Percentiles rank a stretch among this genome's conserved stretches.
phyloP scores from a whole-genome alignment of 148 eudicot species.

The Bassia scoparia region DNA sequence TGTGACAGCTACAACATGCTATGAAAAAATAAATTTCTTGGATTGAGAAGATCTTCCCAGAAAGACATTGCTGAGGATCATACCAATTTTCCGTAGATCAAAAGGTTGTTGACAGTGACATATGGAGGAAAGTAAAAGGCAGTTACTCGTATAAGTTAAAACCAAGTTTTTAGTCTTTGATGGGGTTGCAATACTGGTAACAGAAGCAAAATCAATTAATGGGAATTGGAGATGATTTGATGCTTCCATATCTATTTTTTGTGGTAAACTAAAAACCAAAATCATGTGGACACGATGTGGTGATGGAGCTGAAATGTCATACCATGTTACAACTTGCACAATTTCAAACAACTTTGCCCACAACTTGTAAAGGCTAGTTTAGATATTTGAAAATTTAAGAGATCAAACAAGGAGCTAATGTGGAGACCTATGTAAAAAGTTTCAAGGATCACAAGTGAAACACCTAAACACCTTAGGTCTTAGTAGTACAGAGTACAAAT shows the following conservation, averaged over 20 bases:
- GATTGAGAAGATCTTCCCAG: too few species aligned
- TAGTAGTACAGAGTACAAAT: too few species aligned
- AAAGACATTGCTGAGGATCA: background rate
- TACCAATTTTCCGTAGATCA: background rate
- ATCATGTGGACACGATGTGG: background rate
- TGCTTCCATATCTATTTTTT: background rate
- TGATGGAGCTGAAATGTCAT: background rate
- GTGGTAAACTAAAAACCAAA: background rate
- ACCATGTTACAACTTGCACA: background rate
- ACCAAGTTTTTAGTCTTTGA: background rate
- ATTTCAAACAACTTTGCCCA: background rate
- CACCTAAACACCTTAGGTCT: too few species aligned
- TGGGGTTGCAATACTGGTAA: too few species aligned
- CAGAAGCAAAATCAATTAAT: background rate
- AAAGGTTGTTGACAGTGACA: background rate
- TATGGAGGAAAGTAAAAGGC: background rate
- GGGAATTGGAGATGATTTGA: background rate
- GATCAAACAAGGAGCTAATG: background rate
- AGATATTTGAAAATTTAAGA: background rate
- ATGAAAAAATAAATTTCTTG: too few species aligned
- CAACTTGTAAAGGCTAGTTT: background rate
- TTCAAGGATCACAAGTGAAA: background rate
- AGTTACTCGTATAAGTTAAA: too few species aligned
- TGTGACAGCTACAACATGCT: too few species aligned
- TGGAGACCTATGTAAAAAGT: background rate